Conservation (phyloP, 164 flowering plant genomes). For the Sedum album region DNA sequence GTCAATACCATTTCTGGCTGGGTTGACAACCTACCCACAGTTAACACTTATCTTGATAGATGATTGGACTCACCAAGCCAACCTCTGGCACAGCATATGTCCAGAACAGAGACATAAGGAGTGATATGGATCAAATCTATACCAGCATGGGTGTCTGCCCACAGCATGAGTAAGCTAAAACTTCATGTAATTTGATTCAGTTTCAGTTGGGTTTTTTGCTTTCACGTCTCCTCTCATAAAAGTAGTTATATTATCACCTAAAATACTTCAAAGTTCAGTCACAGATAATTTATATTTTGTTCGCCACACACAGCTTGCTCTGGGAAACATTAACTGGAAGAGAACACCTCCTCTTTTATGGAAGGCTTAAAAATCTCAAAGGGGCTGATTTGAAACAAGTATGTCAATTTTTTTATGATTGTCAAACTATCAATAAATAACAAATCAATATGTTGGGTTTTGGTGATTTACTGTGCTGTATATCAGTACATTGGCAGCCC, state of each 20-base stretch:
- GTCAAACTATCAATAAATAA: neutral
- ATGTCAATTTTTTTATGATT: constrained; percentile 19
- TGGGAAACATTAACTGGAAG: constrained; percentile 84
- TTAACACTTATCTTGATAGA: constrained; percentile 33
- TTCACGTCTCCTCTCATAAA: neutral
- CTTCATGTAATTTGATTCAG: neutral
- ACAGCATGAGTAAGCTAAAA: constrained; percentile 72
- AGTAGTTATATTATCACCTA: neutral
- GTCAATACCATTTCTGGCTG: neutral
- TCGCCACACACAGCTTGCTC: constrained; percentile 42
- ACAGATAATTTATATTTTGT: no score
- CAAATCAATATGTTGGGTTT: neutral
- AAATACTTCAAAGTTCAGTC: neutral
- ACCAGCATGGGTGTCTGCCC: constrained; percentile 99
- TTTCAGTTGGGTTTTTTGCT: no score
- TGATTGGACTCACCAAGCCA: constrained; percentile 87
- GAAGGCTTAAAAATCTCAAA: constrained; percentile 82
- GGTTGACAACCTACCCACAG: neutral
- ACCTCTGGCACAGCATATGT: constrained; percentile 71
- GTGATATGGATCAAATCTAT: constrained; percentile 71
- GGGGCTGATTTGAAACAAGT: constrained; percentile 61
- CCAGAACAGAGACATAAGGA: constrained; percentile 56
- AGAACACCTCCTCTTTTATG: constrained; percentile 84
- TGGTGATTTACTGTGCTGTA: no score
- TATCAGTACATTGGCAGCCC: no score